Percentiles rank a stretch among this genome's conserved stretches.
These are phyloP conservation scores for Halteria grandinella DNA, from an alignment of 73 alveolate genomes.

Conservation along the genomic window DNA sequence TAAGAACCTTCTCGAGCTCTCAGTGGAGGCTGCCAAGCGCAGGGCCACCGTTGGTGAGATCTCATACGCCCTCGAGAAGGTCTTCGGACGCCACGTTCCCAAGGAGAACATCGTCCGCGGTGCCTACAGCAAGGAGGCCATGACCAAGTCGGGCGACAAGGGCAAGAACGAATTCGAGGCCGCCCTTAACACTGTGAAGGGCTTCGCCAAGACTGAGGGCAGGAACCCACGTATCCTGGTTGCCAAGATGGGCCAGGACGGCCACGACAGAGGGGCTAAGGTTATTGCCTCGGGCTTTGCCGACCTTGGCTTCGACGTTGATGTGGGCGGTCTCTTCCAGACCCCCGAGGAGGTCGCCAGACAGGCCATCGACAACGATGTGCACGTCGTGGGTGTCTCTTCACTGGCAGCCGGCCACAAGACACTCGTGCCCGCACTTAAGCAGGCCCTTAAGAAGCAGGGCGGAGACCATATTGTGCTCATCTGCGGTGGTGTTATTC, in stretches of 20 bases:
- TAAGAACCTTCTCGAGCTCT: constrained; percentile 72
- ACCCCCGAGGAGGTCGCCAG: constrained; percentile 83
- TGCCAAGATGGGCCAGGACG: constrained; percentile 83
- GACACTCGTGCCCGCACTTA: constrained; percentile 72
- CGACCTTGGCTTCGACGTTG: constrained; percentile 82
- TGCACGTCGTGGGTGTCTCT: constrained; percentile 74
- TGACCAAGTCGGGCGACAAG: constrained; percentile 34
- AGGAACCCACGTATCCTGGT: constrained; percentile 77
- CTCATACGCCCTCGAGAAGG: constrained; percentile 74
- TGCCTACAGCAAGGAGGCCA: constrained; percentile 59
- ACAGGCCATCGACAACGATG: constrained; percentile 79
- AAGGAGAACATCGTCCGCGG: constrained; percentile 68
- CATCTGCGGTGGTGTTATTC: constrained; percentile 80
- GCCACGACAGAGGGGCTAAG: constrained; percentile 85
- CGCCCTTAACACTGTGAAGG: constrained; percentile 35
- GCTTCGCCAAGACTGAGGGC: constrained; percentile 73
- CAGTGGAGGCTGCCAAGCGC: constrained; percentile 72
- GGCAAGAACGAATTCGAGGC: constrained; percentile 56
- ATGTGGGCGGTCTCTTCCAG: constrained; percentile 77
- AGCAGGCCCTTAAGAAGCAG: constrained; percentile 45
- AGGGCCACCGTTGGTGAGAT: constrained; percentile 82
- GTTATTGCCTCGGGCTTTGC: constrained; percentile 82
- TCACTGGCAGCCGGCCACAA: constrained; percentile 83
- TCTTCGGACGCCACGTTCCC: constrained; percentile 71
- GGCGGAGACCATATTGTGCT: constrained; percentile 70